Conservation (phyloP, 176 grass and related monocot species). For the Paspalum notatum region DNA sequence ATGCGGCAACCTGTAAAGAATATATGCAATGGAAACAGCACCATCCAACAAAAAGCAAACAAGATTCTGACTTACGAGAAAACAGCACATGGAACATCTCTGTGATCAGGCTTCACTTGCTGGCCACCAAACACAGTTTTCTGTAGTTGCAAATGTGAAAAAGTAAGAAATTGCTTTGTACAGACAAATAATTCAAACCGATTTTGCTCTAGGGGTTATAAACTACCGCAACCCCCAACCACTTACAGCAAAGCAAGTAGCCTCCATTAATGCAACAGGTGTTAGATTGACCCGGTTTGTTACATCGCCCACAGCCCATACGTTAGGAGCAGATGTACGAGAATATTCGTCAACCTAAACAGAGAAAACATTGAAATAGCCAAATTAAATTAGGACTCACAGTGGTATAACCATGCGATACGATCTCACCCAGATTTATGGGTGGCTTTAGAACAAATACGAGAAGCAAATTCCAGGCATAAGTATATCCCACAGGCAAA, state of each 20-base stretch:
- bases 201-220: not conserved
- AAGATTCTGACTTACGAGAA: constrained; percentile 62
- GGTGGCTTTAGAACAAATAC: constrained; percentile 19
- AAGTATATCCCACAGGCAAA: not conserved
- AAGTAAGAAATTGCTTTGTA: constrained; percentile 23
- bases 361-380: constrained; percentile 16
- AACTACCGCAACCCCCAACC: not conserved
- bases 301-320: constrained; percentile 99
- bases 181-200: constrained; percentile 15
- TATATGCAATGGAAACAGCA: not conserved
- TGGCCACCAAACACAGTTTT: constrained; percentile 97
- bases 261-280: constrained; percentile 97
- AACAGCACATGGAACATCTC: constrained; percentile 89
- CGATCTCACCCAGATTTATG: not conserved
- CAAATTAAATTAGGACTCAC: constrained; percentile 9
- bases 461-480: not conserved
- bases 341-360: constrained; percentile 95
- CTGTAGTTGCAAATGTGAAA: constrained; percentile 46
- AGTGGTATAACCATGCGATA: not conserved
- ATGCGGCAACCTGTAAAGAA: not conserved
- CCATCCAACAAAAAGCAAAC: constrained; percentile 7
- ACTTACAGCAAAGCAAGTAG: constrained; percentile 95
- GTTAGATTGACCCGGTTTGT: constrained; percentile 96
- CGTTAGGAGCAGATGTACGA: constrained; percentile 64
- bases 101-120: constrained; percentile 81